Conservation (phyloP, 129 eudicot genomes). For the Erigeron canadensis region DNA sequence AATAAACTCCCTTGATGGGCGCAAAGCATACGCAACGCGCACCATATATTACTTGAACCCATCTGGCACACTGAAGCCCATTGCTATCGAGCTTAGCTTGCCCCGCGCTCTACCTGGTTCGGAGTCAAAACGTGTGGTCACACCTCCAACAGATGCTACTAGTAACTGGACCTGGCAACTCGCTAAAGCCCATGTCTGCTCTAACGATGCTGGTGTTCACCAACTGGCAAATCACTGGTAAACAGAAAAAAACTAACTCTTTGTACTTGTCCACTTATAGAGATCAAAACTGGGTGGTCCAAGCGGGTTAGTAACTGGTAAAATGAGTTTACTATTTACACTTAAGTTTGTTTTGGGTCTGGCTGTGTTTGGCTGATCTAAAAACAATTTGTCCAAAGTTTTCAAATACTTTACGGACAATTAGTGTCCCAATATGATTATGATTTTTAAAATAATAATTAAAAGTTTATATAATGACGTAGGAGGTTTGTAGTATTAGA, state of each 20-base stretch:
- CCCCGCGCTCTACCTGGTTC: constrained; percentile 52
- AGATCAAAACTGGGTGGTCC: not conserved
- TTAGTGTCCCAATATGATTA: not conserved
- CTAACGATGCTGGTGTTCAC: constrained; percentile 95
- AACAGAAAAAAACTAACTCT: not conserved
- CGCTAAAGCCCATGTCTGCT: constrained; percentile 92
- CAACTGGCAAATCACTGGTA: constrained; percentile 95
- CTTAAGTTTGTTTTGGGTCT: not conserved
- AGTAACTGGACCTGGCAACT: constrained; percentile 84
- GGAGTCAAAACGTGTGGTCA: constrained; percentile 75
- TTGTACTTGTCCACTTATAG: not conserved
- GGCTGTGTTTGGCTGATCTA: not conserved
- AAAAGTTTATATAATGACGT: not conserved
- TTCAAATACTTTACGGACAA: not conserved
- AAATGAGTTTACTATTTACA: not conserved
- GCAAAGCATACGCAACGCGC: constrained; percentile 84
- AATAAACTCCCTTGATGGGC: constrained; percentile 88
- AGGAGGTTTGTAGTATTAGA: not conserved
- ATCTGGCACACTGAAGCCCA: constrained; percentile 75
- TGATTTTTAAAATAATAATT: too few relatives aligned
- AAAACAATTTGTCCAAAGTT: not conserved
- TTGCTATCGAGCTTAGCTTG: constrained; percentile 91
- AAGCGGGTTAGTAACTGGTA: not conserved
- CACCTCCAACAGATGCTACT: constrained; percentile 80
- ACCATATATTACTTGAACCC: constrained; percentile 70